Evolutionary conservation across 2,329 filamentous ascomycete genomes (phyloP).

Genomic region (Penicillium sp.): DNA sequence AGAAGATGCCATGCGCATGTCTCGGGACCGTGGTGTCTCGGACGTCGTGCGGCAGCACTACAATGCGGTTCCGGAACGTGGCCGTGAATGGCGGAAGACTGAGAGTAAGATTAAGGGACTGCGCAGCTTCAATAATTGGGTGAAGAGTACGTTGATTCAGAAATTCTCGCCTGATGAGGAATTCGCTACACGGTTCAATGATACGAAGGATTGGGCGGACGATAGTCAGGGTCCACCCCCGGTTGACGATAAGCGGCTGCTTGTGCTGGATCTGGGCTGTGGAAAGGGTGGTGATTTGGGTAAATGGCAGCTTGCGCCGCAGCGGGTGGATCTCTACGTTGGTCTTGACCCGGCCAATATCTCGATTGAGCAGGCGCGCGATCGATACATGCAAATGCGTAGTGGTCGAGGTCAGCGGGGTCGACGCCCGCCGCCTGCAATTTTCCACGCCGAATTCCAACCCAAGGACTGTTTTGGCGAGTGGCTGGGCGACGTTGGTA

Average conservation of each 20-base stretch:
- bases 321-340: constrained; percentile 88
- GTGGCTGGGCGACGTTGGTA: constrained; percentile 76
- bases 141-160: constrained; percentile 96
- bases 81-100: constrained; percentile 90
- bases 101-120: constrained; percentile 95
- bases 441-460: constrained; percentile 86
- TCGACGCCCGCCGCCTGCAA: constrained; percentile 55
- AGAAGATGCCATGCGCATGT: constrained; percentile 40
- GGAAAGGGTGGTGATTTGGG: constrained; percentile 94
- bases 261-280: constrained; percentile 92
- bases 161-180: constrained; percentile 88
- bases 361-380: constrained; percentile 86
- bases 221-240: constrained; percentile 36
- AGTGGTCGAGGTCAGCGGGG: constrained; percentile 59
- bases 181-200: constrained; percentile 59
- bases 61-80: constrained; percentile 91
- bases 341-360: constrained; percentile 92
- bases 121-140: constrained; percentile 96
- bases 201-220: constrained; percentile 49
- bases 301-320: constrained; percentile 96
- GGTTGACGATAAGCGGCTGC: constrained; percentile 60
- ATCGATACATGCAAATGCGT: constrained; percentile 77
- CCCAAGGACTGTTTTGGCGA: constrained; percentile 93
- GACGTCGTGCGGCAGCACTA: constrained; percentile 93
- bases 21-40: constrained; percentile 64